Base-by-base conservation (phyloP, 371 early-diverging fungal species). In the Mortierella sp. region DNA sequence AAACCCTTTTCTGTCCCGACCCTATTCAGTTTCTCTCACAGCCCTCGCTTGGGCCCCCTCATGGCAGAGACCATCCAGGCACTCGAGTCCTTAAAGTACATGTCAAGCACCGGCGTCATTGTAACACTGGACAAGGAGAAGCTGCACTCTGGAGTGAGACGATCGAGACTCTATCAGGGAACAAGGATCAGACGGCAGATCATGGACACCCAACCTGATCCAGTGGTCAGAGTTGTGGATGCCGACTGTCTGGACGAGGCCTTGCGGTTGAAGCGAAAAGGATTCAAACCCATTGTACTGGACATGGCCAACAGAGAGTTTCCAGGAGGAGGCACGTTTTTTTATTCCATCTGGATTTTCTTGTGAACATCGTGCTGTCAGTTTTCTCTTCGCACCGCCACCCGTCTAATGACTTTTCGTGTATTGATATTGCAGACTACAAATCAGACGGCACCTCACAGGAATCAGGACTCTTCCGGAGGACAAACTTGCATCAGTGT, bases 401-500 rank as follows among this genome's bases (percentile, higher is more conserved):
- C n/a, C n/a, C n/a, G n/a, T n/a, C n/a, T n/a, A n/a, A n/a, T n/a
- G n/a, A n/a, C n/a, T n/a, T n/a, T n/a, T n/a, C n/a, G n/a, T n/a
- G n/a, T n/a, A n/a, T n/a, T n/a, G n/a, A n/a, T n/a, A n/a, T n/a
- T n/a, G n/a, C 50, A 81, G 82, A 80, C 12, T 82, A 80, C 53
- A 43, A 51, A 28, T 24, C 51, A 24, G 82, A 80, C n/a, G 80
- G 76, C 2, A 69, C 70, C 6, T 72, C 80, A 24, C 82, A 82
- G 43, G 82, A 82, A 55, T 80, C 80, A 23, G 79, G 80, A 21
- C 75, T 82, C n/a, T 82, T 82, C 24, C 68, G 80, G 9, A 58
- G 82, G 49, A 82, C 80, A 1, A 82, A 82, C 26, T 57, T 82
- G 44, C 69, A 66, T 57, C 80, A 80, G 30, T 76, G 78, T 31